These are phyloP conservation scores for Melampsora americana DNA, from an alignment of 1,284 basidiomycete genomes.

Conservation along the genomic window DNA sequence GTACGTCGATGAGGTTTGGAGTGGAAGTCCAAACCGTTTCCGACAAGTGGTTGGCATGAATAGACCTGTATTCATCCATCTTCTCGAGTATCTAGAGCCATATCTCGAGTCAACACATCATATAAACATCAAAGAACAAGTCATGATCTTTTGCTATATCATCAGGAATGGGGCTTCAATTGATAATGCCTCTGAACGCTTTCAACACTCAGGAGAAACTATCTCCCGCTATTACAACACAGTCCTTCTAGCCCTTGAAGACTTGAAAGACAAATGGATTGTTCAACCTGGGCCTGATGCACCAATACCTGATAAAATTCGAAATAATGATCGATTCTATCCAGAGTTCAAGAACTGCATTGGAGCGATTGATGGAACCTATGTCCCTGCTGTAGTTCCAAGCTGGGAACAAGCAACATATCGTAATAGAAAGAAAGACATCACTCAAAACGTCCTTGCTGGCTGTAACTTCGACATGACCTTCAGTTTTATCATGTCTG, in stretches of 20 bases:
- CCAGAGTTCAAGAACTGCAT: constrained; percentile 56
- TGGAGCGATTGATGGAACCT: constrained; percentile 57
- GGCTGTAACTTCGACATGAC: neutral
- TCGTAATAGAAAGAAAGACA: constrained; percentile 54
- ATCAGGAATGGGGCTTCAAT: no score
- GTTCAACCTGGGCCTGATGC: constrained; percentile 18
- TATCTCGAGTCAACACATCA: neutral
- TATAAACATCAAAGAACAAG: neutral
- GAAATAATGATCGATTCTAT: constrained; percentile 54
- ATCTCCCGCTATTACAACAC: neutral
- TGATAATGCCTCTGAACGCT: no score
- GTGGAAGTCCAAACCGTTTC: no score
- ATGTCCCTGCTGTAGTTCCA: constrained; percentile 52
- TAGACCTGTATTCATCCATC: no score
- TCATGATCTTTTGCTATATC: no score
- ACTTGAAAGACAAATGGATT: neutral
- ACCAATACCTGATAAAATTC: constrained; percentile 46
- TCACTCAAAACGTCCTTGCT: constrained; percentile 55
- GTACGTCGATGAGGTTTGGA: no score
- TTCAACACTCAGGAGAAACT: no score
- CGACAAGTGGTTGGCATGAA: no score
- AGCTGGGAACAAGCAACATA: constrained; percentile 48
- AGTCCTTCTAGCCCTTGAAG: neutral
- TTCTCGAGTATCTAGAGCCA: no score
- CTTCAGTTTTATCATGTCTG: neutral